Base-by-base conservation (phyloP, 2,329 filamentous ascomycete genomes). In the Neocatenulostroma microsporum region DNA sequence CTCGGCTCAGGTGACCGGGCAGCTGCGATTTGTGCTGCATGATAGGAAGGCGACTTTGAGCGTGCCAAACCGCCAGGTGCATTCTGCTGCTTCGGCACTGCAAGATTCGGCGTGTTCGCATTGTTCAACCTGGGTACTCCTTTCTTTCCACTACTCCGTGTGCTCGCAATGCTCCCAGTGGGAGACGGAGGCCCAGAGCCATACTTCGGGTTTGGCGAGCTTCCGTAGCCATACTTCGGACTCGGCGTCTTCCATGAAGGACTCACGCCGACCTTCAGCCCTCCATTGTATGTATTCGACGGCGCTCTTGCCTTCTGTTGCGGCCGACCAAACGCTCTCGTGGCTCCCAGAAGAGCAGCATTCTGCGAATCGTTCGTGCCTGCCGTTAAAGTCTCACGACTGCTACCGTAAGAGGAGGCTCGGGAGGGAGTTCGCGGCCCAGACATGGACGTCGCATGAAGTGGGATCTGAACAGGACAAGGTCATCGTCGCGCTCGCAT, bases 271-370 rank as follows among this genome's bases (percentile, higher is more conserved):
- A 56, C 62, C 48, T 60, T 62, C 18, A 61, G 64, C 12, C 68
- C 68, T 21, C 47, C 48, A 39, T 48, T 38, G 19, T 37, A 14
- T 23, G 34, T 37, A 3, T 42, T 40, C 12, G 40, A 30, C 13
- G 35, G 27, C 18, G 29, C 33, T 14, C 39, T 36, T 23, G 42
- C 33, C 23, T 37, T 34, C 25, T 48, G 43, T 23, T 42, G 50
- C 18, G 63, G 62, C 48, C 64, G 68, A 9, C 57, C 61, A 51
- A 73, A 73, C 15, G 70, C 70, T 26, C 60, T 48, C 5, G 62
- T 57, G 7, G 70, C 70, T 21, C 70, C 70, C 35, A 58, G 58
- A 11, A 73, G 60, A 30, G 70, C 70, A 30, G 69, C 67, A 52
- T 66, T 54, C 24, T 46, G 47, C 21, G 40, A 36, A 20, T 42